Evolutionary conservation across 495 filamentous ascomycete genomes (phyloP), one percentile per base, ranked within the genome.

Genomic region (Lophium mytilinum): DNA sequence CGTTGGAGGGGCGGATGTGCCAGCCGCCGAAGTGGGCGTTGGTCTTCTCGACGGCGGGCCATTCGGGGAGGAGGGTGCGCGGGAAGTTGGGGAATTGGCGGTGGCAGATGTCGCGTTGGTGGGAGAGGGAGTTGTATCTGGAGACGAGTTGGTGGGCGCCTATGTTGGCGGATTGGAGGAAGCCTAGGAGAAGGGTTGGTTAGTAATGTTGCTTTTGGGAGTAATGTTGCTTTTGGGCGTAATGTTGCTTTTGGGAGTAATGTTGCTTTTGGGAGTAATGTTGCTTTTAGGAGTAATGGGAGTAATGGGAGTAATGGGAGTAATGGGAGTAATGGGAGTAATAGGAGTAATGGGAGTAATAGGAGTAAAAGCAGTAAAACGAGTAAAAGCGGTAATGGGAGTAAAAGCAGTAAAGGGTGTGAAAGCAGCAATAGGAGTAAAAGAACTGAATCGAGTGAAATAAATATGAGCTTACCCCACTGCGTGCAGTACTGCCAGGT

Each of bases 401-500:
- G 24, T 3, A 3, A 2, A 9, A 41, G 11, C 8, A 41, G 12
- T 17, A 41, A 41, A 41, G 17, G 39, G 3, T 2, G 17, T 12
- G 39, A 41, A 14, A 3, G 39, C 2, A 41, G 8, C 4, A 41
- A 41, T 4, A 9, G 3, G 39, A 41, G 39, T 41, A 17, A 8
- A 39, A 39, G n/a, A 39, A 39, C 8, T 24, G 30, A 35, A 11
- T 8, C 6, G 48, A 35, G 17, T n/a, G n/a, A 42, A 36, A 37
- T 7, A 53, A 53, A n/a, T 11, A 15, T 14, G 15, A 77, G 60
- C 62, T 72, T 78, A 37, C 81, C 81, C 71, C 74, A 83, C 64
- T 83, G 75, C 10, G 78, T 78, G 66, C 81, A 83, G 61, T 78
- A 81, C 61, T 83, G 79, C 80, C 80, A 84, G 8, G 68, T 75